phyloP scores from a whole-genome alignment of 1,284 basidiomycete genomes.

The Puccinia polysora region DNA sequence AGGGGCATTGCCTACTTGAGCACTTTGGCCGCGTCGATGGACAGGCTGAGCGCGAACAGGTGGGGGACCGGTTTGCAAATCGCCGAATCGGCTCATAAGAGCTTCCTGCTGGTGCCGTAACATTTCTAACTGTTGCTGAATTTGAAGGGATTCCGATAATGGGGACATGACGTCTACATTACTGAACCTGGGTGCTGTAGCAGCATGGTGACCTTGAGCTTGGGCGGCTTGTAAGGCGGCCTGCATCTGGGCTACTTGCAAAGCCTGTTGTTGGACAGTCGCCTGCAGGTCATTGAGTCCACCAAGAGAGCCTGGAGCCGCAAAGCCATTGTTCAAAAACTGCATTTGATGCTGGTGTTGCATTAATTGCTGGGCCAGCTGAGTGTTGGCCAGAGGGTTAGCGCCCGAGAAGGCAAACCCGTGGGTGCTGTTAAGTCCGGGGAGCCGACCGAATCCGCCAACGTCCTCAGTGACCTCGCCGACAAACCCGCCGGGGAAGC shows the following conservation, averaged over 20 bases:
- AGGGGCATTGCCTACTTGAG: slow-evolving; percentile 37
- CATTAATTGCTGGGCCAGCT: slow-evolving; percentile 32
- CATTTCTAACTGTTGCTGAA: slow-evolving; percentile 56
- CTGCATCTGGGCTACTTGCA: slow-evolving; percentile 49
- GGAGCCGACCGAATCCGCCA: slow-evolving; percentile 18
- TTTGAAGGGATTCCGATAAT: slow-evolving; percentile 54
- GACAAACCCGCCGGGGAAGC: slow-evolving; percentile 32
- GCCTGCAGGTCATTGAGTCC: slow-evolving; percentile 44
- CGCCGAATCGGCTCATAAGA: slow-evolving; percentile 53
- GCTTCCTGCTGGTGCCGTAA: slow-evolving; percentile 55
- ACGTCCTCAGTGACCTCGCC: slow-evolving; percentile 29
- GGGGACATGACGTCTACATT: slow-evolving; percentile 44
- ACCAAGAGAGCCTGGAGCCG: slow-evolving; percentile 17
- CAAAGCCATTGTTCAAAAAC: slow-evolving; percentile 26
- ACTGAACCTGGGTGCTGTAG: slow-evolving; percentile 11
- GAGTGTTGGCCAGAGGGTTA: slow-evolving; percentile 15
- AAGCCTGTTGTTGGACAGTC: slow-evolving; percentile 50
- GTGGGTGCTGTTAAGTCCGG: slow-evolving; percentile 19
- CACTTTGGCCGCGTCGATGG: slow-evolving; percentile 45
- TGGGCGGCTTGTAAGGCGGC: slow-evolving; percentile 43
- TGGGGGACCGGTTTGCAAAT: slow-evolving; percentile 38
- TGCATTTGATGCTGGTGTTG: slow-evolving; percentile 43
- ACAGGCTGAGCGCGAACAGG: slow-evolving; percentile 39
- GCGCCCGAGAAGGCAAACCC: slow-evolving; percentile 28
- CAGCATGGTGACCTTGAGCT: slow-evolving; percentile 11